Base-by-base conservation (phyloP, 2,329 filamentous ascomycete species). In the Purpureocillium lavendulum region DNA sequence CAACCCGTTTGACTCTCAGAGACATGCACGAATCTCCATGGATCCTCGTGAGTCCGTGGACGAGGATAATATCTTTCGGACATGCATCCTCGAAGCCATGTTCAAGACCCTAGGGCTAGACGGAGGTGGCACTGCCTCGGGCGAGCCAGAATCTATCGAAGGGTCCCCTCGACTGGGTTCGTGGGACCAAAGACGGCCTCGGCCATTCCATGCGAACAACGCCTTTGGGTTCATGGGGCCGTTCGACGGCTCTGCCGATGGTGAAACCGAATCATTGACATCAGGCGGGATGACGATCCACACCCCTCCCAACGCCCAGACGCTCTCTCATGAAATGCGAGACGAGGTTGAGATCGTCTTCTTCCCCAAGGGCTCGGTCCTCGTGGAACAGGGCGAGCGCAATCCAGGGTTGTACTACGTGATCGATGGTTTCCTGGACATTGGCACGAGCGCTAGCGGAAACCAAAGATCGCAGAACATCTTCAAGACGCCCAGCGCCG, bases 341-440 rank as follows among this genome's bases (percentile, higher is more conserved):
- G 83, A 94, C 45, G 92, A 98, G 39, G 78, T 97, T 3, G 92
- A 98, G 56, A 96, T 98, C 48, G 92, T 98, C 6, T 97, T 86
- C 65, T 98, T 98, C 49, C 90, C 89, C 0, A 87, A 97, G 58
- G 89, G 86, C 3, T 90, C 92, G 2, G 84, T 98, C 1, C 72
- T 98, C 13, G 89, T 98, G 0, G 92, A 98, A 55, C 89, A 97
- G 64, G 90, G 92, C 9, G 92, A 98, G 59, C 77, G 92, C n/a
- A 95, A 94, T 50, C 92, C 92, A 0, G 92, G 92, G 0, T 61
- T 98, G 1, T 98, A 98, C 64, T 98, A 98, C 61, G 90, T 98
- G 3, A 84, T 98, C 36, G 92, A 98, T 58, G 92, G 92, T 0
- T 98, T 98, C 52, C 67, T 98, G 29, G 92, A 98, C 53, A 89